A percentile compares a stretch with the other conserved stretches of the same genome.
phyloP scores from a whole-genome alignment of 345 rosid genomes.

The Lepidium sativum region DNA sequence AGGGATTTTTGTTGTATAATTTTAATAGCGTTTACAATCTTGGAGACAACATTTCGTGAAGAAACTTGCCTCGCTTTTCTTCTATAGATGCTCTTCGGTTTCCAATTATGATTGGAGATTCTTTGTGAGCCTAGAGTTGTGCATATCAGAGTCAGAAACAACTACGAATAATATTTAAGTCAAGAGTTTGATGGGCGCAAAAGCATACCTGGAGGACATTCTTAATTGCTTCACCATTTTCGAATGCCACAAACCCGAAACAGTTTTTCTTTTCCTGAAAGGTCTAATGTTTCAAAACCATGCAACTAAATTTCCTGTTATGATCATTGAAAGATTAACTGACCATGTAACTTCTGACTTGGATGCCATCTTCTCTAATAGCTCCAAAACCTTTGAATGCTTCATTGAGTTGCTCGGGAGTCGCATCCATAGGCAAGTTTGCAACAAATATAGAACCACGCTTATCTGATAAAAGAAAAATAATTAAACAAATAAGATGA shows the following conservation, averaged over 20 bases:
- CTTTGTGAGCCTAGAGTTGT: conserved; percentile 36
- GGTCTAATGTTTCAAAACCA: background rate
- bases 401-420: conserved; percentile 12
- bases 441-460: conserved; percentile 20
- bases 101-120: conserved; percentile 46
- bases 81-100: conserved; percentile 52
- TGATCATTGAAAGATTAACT: background rate
- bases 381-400: conserved; percentile 21
- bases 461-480: background rate
- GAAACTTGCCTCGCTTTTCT: conserved; percentile 55
- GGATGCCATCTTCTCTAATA: conserved; percentile 19
- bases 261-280: conserved; percentile 29
- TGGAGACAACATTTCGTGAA: background rate
- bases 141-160: background rate
- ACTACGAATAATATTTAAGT: background rate
- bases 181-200: background rate
- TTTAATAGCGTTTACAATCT: background rate
- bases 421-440: conserved; percentile 25
- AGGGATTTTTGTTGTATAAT: background rate
- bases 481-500: background rate
- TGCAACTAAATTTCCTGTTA: background rate
- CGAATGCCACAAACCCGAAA: conserved; percentile 77
- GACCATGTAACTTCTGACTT: conserved; percentile 25
- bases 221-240: conserved; percentile 43
- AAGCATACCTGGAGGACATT: conserved; percentile 48